Conservation (phyloP, 345 rosid genomes). For the Salix exigua region DNA sequence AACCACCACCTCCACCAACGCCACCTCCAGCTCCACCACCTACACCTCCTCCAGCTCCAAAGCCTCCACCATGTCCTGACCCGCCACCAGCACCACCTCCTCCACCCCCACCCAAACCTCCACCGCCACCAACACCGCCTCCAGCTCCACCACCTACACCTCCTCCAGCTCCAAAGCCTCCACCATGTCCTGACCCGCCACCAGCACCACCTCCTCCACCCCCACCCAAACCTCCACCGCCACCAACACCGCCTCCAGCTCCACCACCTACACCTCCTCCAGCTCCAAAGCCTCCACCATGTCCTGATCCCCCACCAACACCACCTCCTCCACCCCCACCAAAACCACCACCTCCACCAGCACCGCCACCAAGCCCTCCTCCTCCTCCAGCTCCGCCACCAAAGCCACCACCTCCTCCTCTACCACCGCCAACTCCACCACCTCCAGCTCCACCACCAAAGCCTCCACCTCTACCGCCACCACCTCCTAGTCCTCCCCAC, state of each 20-base stretch:
- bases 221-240: not conserved
- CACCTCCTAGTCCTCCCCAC: not conserved
- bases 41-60: slow-evolving; percentile 9
- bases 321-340: not conserved
- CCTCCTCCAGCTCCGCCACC: slow-evolving; percentile 9
- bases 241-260: not conserved
- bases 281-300: slow-evolving; percentile 4
- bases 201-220: slow-evolving; percentile 1
- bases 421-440: no score
- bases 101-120: not conserved
- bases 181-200: no score
- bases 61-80: not conserved
- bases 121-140: not conserved
- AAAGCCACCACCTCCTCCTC: no score
- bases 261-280: slow-evolving; percentile 11
- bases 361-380: not conserved
- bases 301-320: slow-evolving; percentile 1
- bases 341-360: not conserved
- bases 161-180: not conserved
- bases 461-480: no score
- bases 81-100: slow-evolving; percentile 9
- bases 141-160: slow-evolving; percentile 7
- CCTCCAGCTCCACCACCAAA: no score
- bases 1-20: not conserved
- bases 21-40: no score